Evolutionary conservation across 2,329 filamentous ascomycete species (phyloP), one percentile per base, ranked within the genome.

Genomic region (Scolecobasidium constrictum): DNA sequence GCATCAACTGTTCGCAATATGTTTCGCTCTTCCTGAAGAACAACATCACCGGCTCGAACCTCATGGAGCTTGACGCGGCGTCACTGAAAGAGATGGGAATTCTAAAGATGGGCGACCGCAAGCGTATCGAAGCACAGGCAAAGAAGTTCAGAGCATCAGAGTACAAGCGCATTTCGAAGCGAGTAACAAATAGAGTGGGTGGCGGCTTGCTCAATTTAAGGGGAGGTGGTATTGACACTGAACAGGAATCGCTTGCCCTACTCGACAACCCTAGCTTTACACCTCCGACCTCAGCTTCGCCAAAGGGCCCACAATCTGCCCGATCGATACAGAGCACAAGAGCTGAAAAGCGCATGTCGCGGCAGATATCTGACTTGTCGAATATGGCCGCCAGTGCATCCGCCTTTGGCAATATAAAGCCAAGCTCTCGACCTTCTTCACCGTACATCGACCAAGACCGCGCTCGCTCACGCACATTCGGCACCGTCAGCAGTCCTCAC

Each of bases 21-120:
- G 87, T 94, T 59, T 80, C 84, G 56, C 64, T 94, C 19, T 95
- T 95, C 64, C 19, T 47, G 77, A 73, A 80, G 58, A 94, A 98
- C 61, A 86, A 96, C 62, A 95, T 98, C 68, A 98, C 92, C 58
- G 92, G 92, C 55, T 87, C 95, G 66, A 95, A 94, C 58, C 71
- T 98, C 35, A 73, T 98, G 52, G 92, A 98, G 65, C 90, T 95
- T 72, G 92, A 98, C 63, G 93, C 94, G 69, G 82, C 87, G 44
- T 86, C 94, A 33, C 72, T 98, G 49, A 93, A 94, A 63, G 92
- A 98, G 62, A 94, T 98, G 78, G 92, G 92, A 35, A 90, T 98
- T 53, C 93, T 94, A 53, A 98, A 96, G 64, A 85, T 98, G 50
- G 92, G 92, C 49, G 92, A 98, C 62, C 81, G 92, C 42, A 90